phyloP scores from a whole-genome alignment of 2,329 filamentous ascomycete species.

The Gaeumannomyces sp. region DNA sequence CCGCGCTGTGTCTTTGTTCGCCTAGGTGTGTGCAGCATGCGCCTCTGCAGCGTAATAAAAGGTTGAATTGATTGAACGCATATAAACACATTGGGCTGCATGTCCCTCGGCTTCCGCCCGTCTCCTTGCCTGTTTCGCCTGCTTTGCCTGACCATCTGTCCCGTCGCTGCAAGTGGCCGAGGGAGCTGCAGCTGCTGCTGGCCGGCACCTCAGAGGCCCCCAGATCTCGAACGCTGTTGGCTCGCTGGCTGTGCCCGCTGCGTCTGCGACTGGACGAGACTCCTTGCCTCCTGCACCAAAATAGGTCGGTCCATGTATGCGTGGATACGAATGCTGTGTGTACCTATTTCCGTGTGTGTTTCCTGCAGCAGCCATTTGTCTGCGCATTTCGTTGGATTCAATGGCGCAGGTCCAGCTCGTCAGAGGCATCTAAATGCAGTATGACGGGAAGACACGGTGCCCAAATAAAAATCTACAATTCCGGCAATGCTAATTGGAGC shows the following conservation, averaged over 20 bases:
- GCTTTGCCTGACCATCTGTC: not conserved
- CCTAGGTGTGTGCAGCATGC: not conserved
- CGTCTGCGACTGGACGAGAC: not conserved
- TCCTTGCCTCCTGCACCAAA: no score
- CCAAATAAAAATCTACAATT: no score
- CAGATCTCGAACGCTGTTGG: not conserved
- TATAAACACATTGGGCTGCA: not conserved
- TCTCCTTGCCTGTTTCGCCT: not conserved
- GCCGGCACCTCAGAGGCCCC: not conserved
- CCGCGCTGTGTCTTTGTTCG: no score
- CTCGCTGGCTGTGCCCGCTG: not conserved
- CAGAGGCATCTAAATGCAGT: no score
- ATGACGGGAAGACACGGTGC: no score
- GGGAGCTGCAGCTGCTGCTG: not conserved
- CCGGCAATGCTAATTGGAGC: no score
- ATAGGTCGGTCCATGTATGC: no score
- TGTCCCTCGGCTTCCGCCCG: not conserved
- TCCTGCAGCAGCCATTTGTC: not conserved
- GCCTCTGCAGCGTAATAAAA: not conserved
- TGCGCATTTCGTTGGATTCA: no score
- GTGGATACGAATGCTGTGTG: not conserved
- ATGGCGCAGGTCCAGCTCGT: no score
- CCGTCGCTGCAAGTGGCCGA: not conserved
- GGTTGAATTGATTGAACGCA: not conserved
- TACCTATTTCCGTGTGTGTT: not conserved